Evolutionary conservation across 2,329 filamentous ascomycete species (phyloP).

Genomic region (Elsinoe perseae): DNA sequence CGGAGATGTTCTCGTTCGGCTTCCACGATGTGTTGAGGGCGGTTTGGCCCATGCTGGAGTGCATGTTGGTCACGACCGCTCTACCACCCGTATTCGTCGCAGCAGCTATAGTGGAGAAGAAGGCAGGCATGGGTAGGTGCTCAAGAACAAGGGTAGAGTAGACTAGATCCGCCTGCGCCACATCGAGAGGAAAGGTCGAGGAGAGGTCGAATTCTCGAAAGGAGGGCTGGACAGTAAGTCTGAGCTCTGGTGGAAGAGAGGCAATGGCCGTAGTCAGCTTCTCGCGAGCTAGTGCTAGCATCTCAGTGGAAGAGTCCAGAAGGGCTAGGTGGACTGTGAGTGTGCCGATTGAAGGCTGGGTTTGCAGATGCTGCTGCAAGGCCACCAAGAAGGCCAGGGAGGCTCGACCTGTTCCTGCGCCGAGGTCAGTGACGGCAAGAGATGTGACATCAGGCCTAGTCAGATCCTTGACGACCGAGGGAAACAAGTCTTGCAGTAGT

Average conservation of each 20-base stretch:
- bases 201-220: slow-evolving; percentile 17
- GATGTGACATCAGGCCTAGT: background rate
- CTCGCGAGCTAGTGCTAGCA: slow-evolving; percentile 36
- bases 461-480: slow-evolving; percentile 35
- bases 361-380: slow-evolving; percentile 18
- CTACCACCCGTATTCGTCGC: slow-evolving; percentile 42
- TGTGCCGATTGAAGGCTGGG: background rate
- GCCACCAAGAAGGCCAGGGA: slow-evolving; percentile 5
- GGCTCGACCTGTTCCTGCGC: slow-evolving; percentile 10
- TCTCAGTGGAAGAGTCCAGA: slow-evolving; percentile 25
- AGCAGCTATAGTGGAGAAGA: slow-evolving; percentile 42
- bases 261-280: slow-evolving; percentile 13
- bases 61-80: slow-evolving; percentile 61
- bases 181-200: background rate
- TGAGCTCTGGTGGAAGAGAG: background rate
- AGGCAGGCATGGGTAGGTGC: slow-evolving; percentile 48
- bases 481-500: slow-evolving; percentile 43
- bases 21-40: background rate
- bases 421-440: slow-evolving; percentile 2
- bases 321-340: slow-evolving; percentile 25
- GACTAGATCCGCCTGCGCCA: slow-evolving; percentile 35
- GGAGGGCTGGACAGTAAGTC: background rate
- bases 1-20: background rate
- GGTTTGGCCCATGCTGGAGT: slow-evolving; percentile 51
- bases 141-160: slow-evolving; percentile 58